phyloP scores from a whole-genome alignment of 345 rosid species.

The Capsella bursapastoris region DNA sequence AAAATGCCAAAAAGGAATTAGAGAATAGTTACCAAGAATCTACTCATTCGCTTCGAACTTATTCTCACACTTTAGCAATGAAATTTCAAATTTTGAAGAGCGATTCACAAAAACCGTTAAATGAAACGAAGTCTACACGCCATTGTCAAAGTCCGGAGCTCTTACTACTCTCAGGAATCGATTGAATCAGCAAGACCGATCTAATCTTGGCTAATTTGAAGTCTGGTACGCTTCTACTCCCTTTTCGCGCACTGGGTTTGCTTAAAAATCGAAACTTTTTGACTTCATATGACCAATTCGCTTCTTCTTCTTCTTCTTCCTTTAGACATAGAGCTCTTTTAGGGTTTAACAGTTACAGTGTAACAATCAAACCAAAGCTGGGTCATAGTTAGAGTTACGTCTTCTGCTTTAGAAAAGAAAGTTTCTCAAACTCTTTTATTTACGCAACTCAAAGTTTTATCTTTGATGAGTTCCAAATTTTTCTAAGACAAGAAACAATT shows the following conservation, averaged over 20 bases:
- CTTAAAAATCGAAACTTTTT: constrained; percentile 29
- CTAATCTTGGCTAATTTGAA: constrained; percentile 10
- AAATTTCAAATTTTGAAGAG: constrained; percentile 37
- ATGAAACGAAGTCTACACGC: constrained; percentile 29
- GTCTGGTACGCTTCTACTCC: constrained; percentile 32
- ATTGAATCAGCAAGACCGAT: background rate
- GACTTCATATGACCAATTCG: background rate
- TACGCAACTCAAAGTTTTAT: background rate
- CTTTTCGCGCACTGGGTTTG: constrained; percentile 29
- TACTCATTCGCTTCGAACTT: constrained; percentile 30
- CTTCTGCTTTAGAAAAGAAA: constrained; percentile 23
- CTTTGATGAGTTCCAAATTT: constrained; percentile 24
- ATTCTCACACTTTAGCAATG: constrained; percentile 30
- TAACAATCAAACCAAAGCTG: constrained; percentile 27
- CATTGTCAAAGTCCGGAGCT: constrained; percentile 15
- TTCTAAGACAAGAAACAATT: constrained; percentile 13
- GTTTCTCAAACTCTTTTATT: background rate
- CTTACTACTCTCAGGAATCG: no score
- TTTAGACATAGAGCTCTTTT: background rate
- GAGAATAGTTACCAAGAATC: constrained; percentile 37
- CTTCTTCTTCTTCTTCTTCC: constrained; percentile 11
- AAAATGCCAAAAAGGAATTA: constrained; percentile 12
- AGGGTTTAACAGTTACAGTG: constrained; percentile 27
- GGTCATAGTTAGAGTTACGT: constrained; percentile 30
- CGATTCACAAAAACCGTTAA: constrained; percentile 18